These are phyloP conservation scores for Trichopus zeylanicus DNA, from an alignment of 116 monocot species.

Conservation along the genomic window DNA sequence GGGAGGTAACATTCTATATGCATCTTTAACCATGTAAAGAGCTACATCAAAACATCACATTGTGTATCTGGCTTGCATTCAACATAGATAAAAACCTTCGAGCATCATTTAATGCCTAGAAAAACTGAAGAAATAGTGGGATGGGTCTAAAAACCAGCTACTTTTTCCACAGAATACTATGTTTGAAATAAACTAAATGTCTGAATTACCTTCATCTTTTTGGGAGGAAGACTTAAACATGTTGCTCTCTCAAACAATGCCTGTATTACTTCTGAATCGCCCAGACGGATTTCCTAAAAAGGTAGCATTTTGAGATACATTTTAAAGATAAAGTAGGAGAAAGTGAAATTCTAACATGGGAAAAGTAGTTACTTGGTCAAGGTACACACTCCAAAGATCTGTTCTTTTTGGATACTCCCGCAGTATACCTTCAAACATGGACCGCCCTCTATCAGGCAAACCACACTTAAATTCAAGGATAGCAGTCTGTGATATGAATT, in stretches of 20 bases:
- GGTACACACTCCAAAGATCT: slow-evolving; percentile 84
- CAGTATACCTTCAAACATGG: slow-evolving; percentile 65
- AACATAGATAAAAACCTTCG: background rate
- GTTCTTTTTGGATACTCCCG: slow-evolving; percentile 84
- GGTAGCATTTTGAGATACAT: background rate
- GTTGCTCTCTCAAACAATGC: slow-evolving; percentile 88
- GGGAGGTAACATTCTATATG: too few relatives aligned
- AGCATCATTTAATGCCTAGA: background rate
- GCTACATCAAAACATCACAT: too few relatives aligned
- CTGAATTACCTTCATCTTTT: slow-evolving; percentile 75
- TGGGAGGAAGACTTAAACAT: slow-evolving; percentile 62
- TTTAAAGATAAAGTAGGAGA: background rate
- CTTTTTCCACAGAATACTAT: too few relatives aligned
- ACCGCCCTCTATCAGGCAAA: slow-evolving; percentile 56
- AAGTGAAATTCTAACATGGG: background rate
- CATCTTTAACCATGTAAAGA: background rate
- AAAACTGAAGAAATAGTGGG: background rate
- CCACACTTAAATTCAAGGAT: slow-evolving; percentile 75
- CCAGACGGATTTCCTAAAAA: slow-evolving; percentile 71
- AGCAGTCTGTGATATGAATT: slow-evolving; percentile 73
- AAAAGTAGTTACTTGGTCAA: slow-evolving; percentile 65
- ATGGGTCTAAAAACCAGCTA: background rate
- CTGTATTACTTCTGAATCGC: slow-evolving; percentile 57
- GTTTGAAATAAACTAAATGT: background rate
- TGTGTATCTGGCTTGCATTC: too few relatives aligned